Evolutionary conservation across 441 rosid genomes (phyloP), one percentile per base, ranked within the genome.

Genomic region (Jatropha multifida): DNA sequence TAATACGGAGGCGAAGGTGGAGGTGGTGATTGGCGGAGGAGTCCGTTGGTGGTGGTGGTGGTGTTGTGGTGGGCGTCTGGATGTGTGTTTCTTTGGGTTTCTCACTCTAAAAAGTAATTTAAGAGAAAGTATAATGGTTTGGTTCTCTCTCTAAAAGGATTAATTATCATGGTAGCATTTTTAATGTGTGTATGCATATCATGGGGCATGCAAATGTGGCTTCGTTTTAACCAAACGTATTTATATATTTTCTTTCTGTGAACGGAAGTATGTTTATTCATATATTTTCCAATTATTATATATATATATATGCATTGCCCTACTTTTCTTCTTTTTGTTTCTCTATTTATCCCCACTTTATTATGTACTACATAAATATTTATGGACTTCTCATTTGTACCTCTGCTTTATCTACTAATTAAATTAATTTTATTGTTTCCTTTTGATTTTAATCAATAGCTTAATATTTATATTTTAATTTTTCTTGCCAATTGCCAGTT

Each of bases 151-250:
- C 65, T 59, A 52, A 55, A 60, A 48, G 44, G 37, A 18, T 38
- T 52, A 38, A 66, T 46, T 48, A 68, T 62, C 52, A 68, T 40
- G 65, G 32, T 51, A 15, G 18, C 15, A 42, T 55, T 58, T 51
- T 32, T 52, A 62, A 46, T 58, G 61, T 73, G 42, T 55, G 61
- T 26, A 55, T 52, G 54, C 4, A 72, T 58, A 51, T 59, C 65
- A 69, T 72, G 77, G 52, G 77, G 17, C 73, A 78, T 75, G 84
- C 77, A 72, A 64, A 44, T 71, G 77, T 81, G 84, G 74, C 79
- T 66, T 68, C 44, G 55, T 60, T 9, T 14, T 71, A 55, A 54
- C 79, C 77, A 76, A 71, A 40, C 12, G 4, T 10, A 55, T 64
- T 14, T 54, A 17, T 49, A 10, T 49, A 10, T 49, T 2, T 49